Conservation (phyloP, 371 early-diverging fungal species). For the Mucor lusitanicus region DNA sequence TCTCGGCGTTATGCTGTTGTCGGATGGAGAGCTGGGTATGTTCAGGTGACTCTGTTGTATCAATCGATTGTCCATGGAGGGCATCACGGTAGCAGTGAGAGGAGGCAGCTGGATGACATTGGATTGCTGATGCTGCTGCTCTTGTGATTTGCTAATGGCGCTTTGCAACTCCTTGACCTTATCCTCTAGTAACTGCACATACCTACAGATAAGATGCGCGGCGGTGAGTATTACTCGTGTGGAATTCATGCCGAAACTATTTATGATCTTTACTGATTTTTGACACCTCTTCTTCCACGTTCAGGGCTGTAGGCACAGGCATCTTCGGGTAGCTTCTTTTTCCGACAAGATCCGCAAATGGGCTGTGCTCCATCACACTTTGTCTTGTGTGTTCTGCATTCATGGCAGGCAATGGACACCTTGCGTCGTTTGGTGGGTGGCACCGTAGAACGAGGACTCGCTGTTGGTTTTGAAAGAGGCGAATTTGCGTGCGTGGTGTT, state of each 20-base stretch:
- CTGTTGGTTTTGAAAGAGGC: not conserved
- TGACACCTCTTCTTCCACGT: slow-evolving; percentile 26
- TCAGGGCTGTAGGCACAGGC: slow-evolving; percentile 27
- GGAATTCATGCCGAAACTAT: not conserved
- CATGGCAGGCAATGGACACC: slow-evolving; percentile 27
- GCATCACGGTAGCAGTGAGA: not conserved
- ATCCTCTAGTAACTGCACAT: slow-evolving; percentile 28
- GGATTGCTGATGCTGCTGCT: slow-evolving; percentile 6
- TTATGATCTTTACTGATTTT: slow-evolving; percentile 22
- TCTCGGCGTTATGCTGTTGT: not conserved
- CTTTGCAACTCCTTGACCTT: slow-evolving; percentile 25
- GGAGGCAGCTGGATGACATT: slow-evolving; percentile 8
- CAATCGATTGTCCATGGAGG: not conserved
- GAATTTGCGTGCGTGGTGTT: not conserved
- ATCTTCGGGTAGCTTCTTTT: slow-evolving; percentile 22
- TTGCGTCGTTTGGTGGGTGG: slow-evolving; percentile 27
- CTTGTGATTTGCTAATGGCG: slow-evolving; percentile 8
- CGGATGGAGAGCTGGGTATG: not conserved
- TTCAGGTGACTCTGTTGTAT: not conserved
- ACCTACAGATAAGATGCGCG: not conserved
- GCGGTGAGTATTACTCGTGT: not conserved
- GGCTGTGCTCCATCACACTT: slow-evolving; percentile 30
- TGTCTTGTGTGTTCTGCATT: slow-evolving; percentile 27
- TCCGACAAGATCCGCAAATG: slow-evolving; percentile 26
- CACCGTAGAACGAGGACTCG: not conserved